A percentile compares a stretch with the other conserved stretches of the same genome.
These are phyloP conservation scores for Phytophthora citricola DNA, from an alignment of 352 stramenopile genomes.

Conservation along the genomic window DNA sequence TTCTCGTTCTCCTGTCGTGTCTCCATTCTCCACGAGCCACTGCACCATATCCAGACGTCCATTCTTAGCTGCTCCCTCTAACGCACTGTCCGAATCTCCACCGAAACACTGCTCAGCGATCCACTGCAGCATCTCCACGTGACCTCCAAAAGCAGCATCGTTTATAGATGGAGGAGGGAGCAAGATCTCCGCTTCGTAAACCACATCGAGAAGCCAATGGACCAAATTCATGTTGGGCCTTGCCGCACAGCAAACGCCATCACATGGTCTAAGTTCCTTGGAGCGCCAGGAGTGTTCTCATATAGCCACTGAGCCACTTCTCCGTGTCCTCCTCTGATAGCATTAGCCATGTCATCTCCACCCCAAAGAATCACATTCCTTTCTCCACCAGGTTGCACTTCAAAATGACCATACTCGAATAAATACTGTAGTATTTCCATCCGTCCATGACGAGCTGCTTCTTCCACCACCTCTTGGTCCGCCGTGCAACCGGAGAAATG, in stretches of 20 bases:
- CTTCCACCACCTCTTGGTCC: conserved; percentile 23
- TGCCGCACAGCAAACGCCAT: conserved; percentile 6
- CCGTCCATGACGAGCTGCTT: conserved; percentile 14
- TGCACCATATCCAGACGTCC: no score
- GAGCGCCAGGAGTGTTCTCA: conserved; percentile 11
- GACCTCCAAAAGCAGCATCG: conserved; percentile 15
- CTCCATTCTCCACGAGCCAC: no score
- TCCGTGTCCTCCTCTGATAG: conserved; percentile 6
- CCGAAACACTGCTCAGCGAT: background rate
- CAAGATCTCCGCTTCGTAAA: conserved; percentile 6
- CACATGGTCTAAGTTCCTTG: conserved; percentile 1
- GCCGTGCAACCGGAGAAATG: conserved; percentile 23
- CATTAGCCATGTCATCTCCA: conserved; percentile 16
- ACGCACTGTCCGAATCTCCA: no score
- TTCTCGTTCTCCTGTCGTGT: no score
- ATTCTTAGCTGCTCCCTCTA: no score
- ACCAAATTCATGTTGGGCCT: conserved; percentile 4
- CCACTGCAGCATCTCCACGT: conserved; percentile 22
- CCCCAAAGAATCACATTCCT: conserved; percentile 18
- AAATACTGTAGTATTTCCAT: conserved; percentile 18
- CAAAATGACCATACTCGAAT: conserved; percentile 5
- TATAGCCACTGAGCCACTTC: conserved; percentile 19
- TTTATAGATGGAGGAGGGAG: conserved; percentile 3
- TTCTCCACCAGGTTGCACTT: background rate
- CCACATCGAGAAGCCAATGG: conserved; percentile 17